These are phyloP conservation scores for Exophiala sideris DNA, from an alignment of 2,329 filamentous ascomycete species.

Conservation along the genomic window DNA sequence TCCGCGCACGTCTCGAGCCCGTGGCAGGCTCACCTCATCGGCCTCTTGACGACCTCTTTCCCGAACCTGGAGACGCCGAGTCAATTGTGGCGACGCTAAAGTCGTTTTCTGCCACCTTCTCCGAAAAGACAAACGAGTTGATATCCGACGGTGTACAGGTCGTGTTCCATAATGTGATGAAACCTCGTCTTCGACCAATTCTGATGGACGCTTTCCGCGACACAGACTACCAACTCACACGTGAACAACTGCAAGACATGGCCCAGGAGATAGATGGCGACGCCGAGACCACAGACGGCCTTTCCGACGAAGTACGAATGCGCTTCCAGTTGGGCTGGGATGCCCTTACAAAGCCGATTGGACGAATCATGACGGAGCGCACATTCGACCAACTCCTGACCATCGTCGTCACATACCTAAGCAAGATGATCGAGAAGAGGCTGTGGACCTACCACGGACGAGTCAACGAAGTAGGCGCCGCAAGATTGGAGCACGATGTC, in stretches of 20 bases:
- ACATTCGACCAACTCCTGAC: constrained; percentile 75
- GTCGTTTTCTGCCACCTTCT: constrained; percentile 68
- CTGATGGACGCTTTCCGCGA: constrained; percentile 88
- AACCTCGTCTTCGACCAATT: constrained; percentile 77
- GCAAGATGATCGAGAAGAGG: constrained; percentile 78
- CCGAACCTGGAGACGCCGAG: constrained; percentile 70
- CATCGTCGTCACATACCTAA: constrained; percentile 69
- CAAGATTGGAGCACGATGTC: constrained; percentile 80
- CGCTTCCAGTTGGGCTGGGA: constrained; percentile 86
- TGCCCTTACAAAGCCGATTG: constrained; percentile 76
- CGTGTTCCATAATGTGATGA: constrained; percentile 82
- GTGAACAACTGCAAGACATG: constrained; percentile 34
- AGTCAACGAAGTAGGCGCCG: constrained; percentile 76
- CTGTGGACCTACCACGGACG: constrained; percentile 76
- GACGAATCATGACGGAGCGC: constrained; percentile 73
- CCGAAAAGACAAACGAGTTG: constrained; percentile 74
- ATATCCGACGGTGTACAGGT: constrained; percentile 80
- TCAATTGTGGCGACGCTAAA: constrained; percentile 60
- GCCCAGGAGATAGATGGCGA: constrained; percentile 34
- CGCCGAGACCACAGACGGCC: constrained; percentile 24
- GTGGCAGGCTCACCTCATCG: constrained; percentile 43
- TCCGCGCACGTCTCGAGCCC: constrained; percentile 61
- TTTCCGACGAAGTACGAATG: constrained; percentile 65
- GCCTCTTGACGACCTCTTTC: constrained; percentile 54
- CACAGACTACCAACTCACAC: constrained; percentile 72